Conservation (phyloP, 2,329 filamentous ascomycete species). For the Chlorencoelia australis region DNA sequence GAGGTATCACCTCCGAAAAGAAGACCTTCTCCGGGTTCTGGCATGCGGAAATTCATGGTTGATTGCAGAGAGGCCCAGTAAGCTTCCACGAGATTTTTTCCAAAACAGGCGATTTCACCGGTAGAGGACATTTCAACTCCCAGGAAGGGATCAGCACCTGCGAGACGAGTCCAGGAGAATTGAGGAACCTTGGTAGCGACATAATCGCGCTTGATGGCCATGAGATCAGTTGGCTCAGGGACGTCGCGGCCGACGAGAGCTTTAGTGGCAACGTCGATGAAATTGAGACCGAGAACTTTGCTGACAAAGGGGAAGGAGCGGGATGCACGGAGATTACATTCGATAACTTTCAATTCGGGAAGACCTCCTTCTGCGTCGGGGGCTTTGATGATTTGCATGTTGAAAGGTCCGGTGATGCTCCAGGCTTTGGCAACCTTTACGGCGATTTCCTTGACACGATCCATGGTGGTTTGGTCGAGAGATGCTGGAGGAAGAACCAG, state of each 20-base stretch:
- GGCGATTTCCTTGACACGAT: constrained; percentile 88
- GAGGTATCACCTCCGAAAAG: constrained; percentile 80
- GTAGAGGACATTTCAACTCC: constrained; percentile 97
- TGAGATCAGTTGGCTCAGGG: constrained; percentile 76
- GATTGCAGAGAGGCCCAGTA: constrained; percentile 97
- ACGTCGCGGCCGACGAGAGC: constrained; percentile 80
- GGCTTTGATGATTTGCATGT: constrained; percentile 99
- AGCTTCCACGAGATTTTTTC: constrained; percentile 87
- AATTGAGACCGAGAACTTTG: constrained; percentile 94
- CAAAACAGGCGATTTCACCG: constrained; percentile 98
- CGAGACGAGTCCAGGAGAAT: constrained; percentile 97
- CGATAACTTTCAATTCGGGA: constrained; percentile 84
- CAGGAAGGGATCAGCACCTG: constrained; percentile 92
- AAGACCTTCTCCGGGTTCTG: constrained; percentile 87
- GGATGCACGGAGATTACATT: constrained; percentile 95
- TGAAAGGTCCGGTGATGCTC: constrained; percentile 97
- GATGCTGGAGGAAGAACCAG: constrained; percentile 79
- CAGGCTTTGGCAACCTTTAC: constrained; percentile 94
- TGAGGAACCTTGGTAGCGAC: constrained; percentile 96
- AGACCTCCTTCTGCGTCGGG: constrained; percentile 64
- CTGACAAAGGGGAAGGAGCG: constrained; percentile 97
- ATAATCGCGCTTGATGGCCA: constrained; percentile 83
- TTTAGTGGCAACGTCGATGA: constrained; percentile 86
- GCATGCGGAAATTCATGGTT: constrained; percentile 98
- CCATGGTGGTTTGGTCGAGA: constrained; percentile 68